Conservation (phyloP, 192 early-diverging fungal species). For the Entrophospora sp. region DNA sequence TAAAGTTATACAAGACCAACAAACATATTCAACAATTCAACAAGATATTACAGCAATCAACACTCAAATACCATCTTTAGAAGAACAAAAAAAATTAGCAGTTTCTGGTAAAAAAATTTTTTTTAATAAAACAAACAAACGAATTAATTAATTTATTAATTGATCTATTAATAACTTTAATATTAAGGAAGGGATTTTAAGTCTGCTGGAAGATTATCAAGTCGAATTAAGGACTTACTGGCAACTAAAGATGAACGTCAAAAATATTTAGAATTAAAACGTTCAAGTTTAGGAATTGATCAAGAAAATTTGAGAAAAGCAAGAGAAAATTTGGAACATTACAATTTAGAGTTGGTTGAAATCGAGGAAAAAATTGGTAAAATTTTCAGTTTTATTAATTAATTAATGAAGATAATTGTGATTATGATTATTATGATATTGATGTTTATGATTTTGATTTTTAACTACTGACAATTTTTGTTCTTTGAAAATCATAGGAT, state of each 20-base stretch:
- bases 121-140: neutral
- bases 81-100: constrained; percentile 16
- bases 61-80: constrained; percentile 9
- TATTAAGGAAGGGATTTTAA: neutral
- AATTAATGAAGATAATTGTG: too few relatives aligned
- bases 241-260: constrained; percentile 4
- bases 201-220: neutral
- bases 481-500: neutral
- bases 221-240: constrained; percentile 11
- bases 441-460: neutral
- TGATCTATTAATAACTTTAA: neutral
- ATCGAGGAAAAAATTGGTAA: constrained; percentile 7
- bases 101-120: neutral
- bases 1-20: constrained; percentile 14
- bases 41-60: constrained; percentile 15
- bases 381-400: neutral
- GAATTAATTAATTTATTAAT: neutral
- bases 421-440: too few relatives aligned
- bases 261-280: constrained; percentile 1
- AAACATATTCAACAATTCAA: constrained; percentile 11
- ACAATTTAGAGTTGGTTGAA: neutral
- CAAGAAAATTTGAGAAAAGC: constrained; percentile 1
- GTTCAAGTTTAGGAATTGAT: constrained; percentile 1
- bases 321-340: constrained; percentile 4
- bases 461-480: neutral